Conservation (phyloP, 225 moss, liverwort and hornwort species). For the Ulota crispa region DNA sequence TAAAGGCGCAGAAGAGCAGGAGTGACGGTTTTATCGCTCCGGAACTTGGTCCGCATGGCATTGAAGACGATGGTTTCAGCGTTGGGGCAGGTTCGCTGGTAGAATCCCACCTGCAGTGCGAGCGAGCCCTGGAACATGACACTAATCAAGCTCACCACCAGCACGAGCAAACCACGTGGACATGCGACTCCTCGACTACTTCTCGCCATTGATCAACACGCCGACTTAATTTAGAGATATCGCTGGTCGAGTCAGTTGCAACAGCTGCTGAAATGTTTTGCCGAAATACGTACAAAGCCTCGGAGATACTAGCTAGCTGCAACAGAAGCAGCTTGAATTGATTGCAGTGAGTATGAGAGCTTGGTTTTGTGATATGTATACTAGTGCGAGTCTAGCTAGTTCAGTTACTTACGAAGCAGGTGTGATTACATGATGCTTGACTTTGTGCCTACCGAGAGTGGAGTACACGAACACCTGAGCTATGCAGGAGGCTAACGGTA, state of each 20-base stretch:
- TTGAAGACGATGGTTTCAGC: slow-evolving; percentile 29
- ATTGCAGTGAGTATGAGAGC: background rate
- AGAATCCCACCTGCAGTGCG: slow-evolving; percentile 36
- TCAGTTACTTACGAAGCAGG: background rate
- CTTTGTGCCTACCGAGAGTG: background rate
- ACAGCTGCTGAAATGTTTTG: background rate
- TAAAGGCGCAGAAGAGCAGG: slow-evolving; percentile 34
- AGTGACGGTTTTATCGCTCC: slow-evolving; percentile 24
- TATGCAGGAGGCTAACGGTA: background rate
- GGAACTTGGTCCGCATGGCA: slow-evolving; percentile 17
- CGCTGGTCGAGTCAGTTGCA: background rate
- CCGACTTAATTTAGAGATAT: no score
- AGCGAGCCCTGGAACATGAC: slow-evolving; percentile 2
- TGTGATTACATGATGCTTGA: background rate
- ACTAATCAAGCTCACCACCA: slow-evolving; percentile 13
- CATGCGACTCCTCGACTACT: background rate
- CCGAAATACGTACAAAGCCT: background rate
- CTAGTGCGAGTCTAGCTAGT: background rate
- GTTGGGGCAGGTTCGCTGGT: slow-evolving; percentile 17
- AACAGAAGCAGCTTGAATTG: background rate
- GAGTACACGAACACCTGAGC: background rate
- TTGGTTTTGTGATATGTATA: background rate
- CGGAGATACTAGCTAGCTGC: no score
- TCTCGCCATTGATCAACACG: slow-evolving; percentile 11
- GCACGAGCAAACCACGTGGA: background rate